phyloP scores from a whole-genome alignment of 116 monocot genomes.

The Dioscorea cayenensis region DNA sequence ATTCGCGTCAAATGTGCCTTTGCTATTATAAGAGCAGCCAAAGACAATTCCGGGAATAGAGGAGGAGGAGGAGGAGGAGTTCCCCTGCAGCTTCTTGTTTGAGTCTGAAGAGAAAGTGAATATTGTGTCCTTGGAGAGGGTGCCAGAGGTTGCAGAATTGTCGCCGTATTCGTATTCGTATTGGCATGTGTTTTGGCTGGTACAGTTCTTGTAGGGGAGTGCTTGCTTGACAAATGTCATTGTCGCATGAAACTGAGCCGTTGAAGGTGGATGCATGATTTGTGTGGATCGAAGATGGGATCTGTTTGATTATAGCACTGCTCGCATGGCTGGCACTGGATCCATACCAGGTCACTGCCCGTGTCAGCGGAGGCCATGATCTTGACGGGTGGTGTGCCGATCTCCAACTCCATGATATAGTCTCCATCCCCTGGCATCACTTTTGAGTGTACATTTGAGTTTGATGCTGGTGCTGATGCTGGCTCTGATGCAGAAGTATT shows the following conservation, averaged over 20 bases:
- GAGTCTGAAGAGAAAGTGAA: conserved; percentile 11
- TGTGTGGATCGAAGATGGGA: conserved; percentile 36
- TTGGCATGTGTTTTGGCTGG: conserved; percentile 5
- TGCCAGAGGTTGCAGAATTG: conserved; percentile 21
- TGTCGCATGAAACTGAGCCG: conserved; percentile 7
- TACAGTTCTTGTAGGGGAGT: not conserved
- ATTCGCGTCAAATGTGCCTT: conserved; percentile 17
- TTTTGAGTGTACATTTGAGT: not conserved
- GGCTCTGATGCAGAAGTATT: not conserved
- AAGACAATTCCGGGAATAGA: conserved; percentile 20
- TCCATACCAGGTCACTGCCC: conserved; percentile 57
- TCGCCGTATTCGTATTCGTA: conserved; percentile 28
- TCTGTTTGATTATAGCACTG: conserved; percentile 23
- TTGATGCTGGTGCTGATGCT: too few relatives aligned
- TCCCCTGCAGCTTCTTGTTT: not conserved
- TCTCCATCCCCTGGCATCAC: conserved; percentile 7
- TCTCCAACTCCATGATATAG: conserved; percentile 27
- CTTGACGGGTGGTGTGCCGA: conserved; percentile 26
- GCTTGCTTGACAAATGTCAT: not conserved
- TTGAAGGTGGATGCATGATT: conserved; percentile 32
- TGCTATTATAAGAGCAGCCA: conserved; percentile 38
- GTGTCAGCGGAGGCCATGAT: conserved; percentile 44
- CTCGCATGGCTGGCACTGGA: conserved; percentile 49
- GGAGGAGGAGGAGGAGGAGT: not conserved
- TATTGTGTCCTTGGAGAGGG: conserved; percentile 30